Evolutionary conservation across 2,329 filamentous ascomycete species (phyloP), one percentile per base, ranked within the genome.

Genomic region (Pseudogymnoascus verrucosus): DNA sequence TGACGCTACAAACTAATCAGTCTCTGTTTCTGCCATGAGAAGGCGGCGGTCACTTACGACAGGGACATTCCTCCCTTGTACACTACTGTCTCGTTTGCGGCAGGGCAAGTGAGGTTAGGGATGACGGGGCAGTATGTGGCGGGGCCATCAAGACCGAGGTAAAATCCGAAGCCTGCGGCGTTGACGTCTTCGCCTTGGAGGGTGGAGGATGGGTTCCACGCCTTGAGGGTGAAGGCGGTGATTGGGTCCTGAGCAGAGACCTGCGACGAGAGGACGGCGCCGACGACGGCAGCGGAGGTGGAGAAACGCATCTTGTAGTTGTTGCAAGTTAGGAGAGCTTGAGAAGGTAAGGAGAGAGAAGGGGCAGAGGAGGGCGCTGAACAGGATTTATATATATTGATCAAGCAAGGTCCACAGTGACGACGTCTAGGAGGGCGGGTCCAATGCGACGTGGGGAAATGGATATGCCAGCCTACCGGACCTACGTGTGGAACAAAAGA

Each of bases 101-200:
- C 68, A 14, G 80, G 80, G 70, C 80, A 83, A n/a, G 70, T 68
- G 0, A 72, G 60, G 19, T 72, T 72, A 1, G 78, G 71, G 4
- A 70, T 61, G 2, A 68, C 65, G 0, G 82, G 82, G 71, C 82
- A 85, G 74, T 80, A 84, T 57, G 78, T 76, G 2, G 76, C 68
- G 2, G 82, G 65, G 3, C n/a, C 75, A 1, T 72, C 63, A 14
- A 77, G 77, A 23, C 80, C 81, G 36, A 84, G 74, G 68, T 73
- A 83, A 75, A 85, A 83, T 57, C 75, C 75, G 34, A 73, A 71
- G 39, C 77, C 77, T n/a, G 74, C 73, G 37, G 82, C 82, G 47
- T 78, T 78, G 65, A 84, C 70, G 12, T 74, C 67, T 12, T 73
- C 70, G 19, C 78, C 72, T 71, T 85, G 80, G 69, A 85, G 28